phyloP scores from a whole-genome alignment of 1,139 yeast species.

The Zygotorulaspora mrakii region DNA sequence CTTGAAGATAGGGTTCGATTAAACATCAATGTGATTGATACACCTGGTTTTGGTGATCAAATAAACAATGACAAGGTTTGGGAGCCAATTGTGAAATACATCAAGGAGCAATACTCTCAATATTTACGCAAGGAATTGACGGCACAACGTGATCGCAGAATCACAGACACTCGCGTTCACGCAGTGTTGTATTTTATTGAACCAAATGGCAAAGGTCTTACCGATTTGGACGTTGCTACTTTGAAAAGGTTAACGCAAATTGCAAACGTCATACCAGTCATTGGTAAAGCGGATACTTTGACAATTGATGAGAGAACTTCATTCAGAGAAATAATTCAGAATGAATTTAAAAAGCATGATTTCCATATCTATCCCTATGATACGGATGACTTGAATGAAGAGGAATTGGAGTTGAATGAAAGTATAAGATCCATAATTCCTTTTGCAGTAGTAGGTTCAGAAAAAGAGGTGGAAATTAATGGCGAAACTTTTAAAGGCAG shows the following conservation, averaged over 20 bases:
- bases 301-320: conserved; percentile 79
- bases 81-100: conserved; percentile 94
- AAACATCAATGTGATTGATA: conserved; percentile 83
- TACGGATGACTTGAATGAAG: conserved; percentile 67
- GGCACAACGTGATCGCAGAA: conserved; percentile 83
- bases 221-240: conserved; percentile 77
- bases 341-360: conserved; percentile 69
- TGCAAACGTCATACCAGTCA: conserved; percentile 91
- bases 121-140: conserved; percentile 93
- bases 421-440: conserved; percentile 81
- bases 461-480: conserved; percentile 62
- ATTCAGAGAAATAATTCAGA: conserved; percentile 72
- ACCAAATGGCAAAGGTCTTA: conserved; percentile 80
- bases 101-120: conserved; percentile 93
- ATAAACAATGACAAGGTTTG: conserved; percentile 93
- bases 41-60: conserved; percentile 98
- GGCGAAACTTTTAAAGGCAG: conserved; percentile 87
- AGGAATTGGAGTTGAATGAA: conserved; percentile 72
- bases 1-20: conserved; percentile 84
- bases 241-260: conserved; percentile 83
- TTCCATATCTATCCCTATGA: conserved; percentile 88
- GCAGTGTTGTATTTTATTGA: conserved; percentile 87
- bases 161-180: conserved; percentile 91
- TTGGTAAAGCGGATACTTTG: conserved; percentile 87
- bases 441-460: conserved; percentile 95